Evolutionary conservation across 192 early-diverging fungal genomes (phyloP).

Genomic region (Pecoramyces ruminantium): DNA sequence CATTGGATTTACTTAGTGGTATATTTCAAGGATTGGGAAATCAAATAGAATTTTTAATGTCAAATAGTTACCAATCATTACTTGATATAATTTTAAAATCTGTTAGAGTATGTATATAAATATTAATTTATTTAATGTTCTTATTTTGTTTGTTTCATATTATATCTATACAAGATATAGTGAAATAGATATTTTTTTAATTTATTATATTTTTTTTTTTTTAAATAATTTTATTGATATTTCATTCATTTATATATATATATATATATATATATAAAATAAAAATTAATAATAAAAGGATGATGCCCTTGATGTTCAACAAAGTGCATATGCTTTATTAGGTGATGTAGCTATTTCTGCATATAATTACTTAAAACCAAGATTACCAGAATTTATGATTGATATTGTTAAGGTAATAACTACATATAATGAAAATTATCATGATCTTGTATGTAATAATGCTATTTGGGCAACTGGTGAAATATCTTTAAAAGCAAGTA

Average conservation of each 20-base stretch:
- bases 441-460: constrained; percentile 65
- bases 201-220: too few relatives aligned
- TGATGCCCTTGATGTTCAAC: constrained; percentile 63
- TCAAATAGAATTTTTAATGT: constrained; percentile 57
- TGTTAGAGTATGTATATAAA: constrained; percentile 49
- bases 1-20: constrained; percentile 85
- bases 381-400: constrained; percentile 62
- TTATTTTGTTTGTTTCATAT: too few relatives aligned
- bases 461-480: constrained; percentile 96
- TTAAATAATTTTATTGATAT: too few relatives aligned
- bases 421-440: constrained; percentile 42
- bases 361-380: constrained; percentile 66
- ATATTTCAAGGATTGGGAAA: constrained; percentile 79
- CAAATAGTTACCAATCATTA: constrained; percentile 46
- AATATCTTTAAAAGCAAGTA: constrained; percentile 69
- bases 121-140: too few relatives aligned
- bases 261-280: neutral
- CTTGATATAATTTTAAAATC: constrained; percentile 66
- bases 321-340: constrained; percentile 87
- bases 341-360: constrained; percentile 87
- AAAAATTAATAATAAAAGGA: constrained; percentile 14
- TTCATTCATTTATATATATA: too few relatives aligned
- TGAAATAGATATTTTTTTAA: too few relatives aligned
- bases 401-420: constrained; percentile 58
- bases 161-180: too few relatives aligned